Evolutionary conservation across 768 basidiomycete species (phyloP).

Genomic region (Pisolithus sp.): DNA sequence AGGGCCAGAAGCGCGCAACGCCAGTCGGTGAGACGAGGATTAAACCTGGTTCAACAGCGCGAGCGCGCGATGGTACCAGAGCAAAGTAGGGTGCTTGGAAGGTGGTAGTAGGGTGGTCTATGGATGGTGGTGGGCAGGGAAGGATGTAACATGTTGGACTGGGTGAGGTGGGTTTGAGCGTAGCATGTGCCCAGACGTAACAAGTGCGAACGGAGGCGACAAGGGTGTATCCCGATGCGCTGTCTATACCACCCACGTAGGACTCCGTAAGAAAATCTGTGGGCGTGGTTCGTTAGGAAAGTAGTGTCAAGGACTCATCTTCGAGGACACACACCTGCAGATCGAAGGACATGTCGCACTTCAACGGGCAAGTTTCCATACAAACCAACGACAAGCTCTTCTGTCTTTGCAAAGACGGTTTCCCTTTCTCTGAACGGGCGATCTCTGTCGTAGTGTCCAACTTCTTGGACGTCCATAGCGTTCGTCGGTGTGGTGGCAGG

Average conservation of each 20-base stretch:
- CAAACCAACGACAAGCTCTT: constrained; percentile 60
- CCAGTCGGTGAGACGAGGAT: constrained; percentile 70
- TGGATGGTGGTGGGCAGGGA: constrained; percentile 50
- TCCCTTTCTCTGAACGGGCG: constrained; percentile 26
- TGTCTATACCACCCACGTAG: constrained; percentile 68
- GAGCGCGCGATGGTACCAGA: constrained; percentile 57
- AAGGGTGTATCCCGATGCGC: constrained; percentile 65
- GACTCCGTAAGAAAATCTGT: constrained; percentile 63
- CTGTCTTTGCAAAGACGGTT: constrained; percentile 61
- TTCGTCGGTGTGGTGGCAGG: constrained; percentile 13
- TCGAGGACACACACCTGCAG: constrained; percentile 42
- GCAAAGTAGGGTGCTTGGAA: constrained; percentile 44
- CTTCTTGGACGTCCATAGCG: constrained; percentile 32
- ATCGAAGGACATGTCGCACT: constrained; percentile 63
- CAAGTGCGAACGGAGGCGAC: constrained; percentile 67
- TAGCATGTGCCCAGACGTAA: constrained; percentile 81
- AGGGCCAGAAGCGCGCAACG: constrained; percentile 81
- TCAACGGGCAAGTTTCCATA: constrained; percentile 69
- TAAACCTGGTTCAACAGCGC: constrained; percentile 68
- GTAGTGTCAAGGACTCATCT: not conserved
- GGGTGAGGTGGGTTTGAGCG: constrained; percentile 50
- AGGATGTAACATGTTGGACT: constrained; percentile 79
- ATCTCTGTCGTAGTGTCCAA: constrained; percentile 33
- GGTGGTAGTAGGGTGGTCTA: constrained; percentile 38
- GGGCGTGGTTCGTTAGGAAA: not conserved